Percentiles rank a stretch among this genome's conserved stretches.
Conservation (phyloP, 163 green algal genomes). For the Chloromonas sp. region DNA sequence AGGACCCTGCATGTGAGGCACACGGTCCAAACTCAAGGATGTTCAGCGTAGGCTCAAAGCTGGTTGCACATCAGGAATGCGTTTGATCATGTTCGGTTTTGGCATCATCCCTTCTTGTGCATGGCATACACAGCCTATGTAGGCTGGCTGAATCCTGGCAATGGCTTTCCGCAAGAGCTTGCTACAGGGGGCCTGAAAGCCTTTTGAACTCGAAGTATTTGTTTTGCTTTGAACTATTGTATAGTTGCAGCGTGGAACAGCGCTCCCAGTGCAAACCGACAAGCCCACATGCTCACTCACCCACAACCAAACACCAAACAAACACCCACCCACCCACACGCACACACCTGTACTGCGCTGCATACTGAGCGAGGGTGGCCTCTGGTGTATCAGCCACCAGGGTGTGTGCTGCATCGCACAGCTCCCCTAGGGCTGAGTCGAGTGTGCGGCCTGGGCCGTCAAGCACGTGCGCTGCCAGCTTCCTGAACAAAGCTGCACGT, state of each 20-base stretch:
- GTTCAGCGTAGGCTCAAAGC: too few relatives aligned
- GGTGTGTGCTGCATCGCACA: not conserved
- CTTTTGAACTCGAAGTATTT: not conserved
- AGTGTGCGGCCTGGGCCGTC: not conserved
- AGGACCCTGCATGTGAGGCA: not conserved
- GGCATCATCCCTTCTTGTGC: not conserved
- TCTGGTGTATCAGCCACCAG: conserved; percentile 4
- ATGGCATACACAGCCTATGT: not conserved
- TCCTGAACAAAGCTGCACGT: not conserved
- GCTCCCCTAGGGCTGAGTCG: not conserved
- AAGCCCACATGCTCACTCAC: too few relatives aligned
- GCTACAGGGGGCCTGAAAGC: not conserved
- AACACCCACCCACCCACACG: too few relatives aligned
- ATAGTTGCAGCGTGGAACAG: not conserved
- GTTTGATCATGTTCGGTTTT: not conserved
- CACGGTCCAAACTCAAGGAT: too few relatives aligned
- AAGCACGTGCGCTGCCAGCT: not conserved
- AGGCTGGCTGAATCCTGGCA: too few relatives aligned
- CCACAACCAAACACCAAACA: too few relatives aligned
- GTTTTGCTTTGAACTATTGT: not conserved
- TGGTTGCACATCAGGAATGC: not conserved
- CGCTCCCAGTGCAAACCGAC: too few relatives aligned
- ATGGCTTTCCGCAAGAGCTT: too few relatives aligned
- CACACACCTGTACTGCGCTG: not conserved
- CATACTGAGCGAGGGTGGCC: conserved; percentile 6